These are phyloP conservation scores for Pichia sporocuriosa DNA, from an alignment of 805 yeast genomes.

Conservation along the genomic window DNA sequence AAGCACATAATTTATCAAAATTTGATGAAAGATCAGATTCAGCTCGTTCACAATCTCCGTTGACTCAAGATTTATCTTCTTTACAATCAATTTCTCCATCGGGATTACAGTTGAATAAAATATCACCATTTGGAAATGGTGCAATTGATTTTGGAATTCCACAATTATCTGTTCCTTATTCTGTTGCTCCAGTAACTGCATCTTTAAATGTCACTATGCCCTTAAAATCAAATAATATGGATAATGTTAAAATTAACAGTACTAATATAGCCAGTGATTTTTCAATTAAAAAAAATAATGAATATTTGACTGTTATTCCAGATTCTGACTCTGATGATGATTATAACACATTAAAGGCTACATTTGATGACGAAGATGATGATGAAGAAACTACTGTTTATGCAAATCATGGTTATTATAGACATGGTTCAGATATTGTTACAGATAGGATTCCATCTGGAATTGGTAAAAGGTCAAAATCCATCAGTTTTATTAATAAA, in stretches of 20 bases:
- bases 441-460: constrained; percentile 36
- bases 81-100: constrained; percentile 23
- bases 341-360: constrained; percentile 30
- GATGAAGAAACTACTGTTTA: constrained; percentile 31
- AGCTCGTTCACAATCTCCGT: constrained; percentile 7
- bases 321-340: constrained; percentile 34
- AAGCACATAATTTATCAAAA: too few species aligned
- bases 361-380: constrained; percentile 28
- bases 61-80: constrained; percentile 8
- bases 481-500: constrained; percentile 54
- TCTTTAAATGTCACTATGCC: constrained; percentile 31
- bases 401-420: constrained; percentile 21
- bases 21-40: constrained; percentile 11
- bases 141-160: constrained; percentile 30
- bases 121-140: constrained; percentile 27
- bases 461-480: constrained; percentile 51
- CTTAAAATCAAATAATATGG: background rate
- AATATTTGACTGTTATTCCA: constrained; percentile 9
- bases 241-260: background rate
- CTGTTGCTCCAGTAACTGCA: constrained; percentile 75
- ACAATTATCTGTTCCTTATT: constrained; percentile 53
- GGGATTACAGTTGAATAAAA: constrained; percentile 23
- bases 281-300: constrained; percentile 8
- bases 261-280: constrained; percentile 7
- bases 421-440: constrained; percentile 30